These are phyloP conservation scores for Chimonanthus salicifolius DNA, from an alignment of 164 flowering plant species.

Conservation along the genomic window DNA sequence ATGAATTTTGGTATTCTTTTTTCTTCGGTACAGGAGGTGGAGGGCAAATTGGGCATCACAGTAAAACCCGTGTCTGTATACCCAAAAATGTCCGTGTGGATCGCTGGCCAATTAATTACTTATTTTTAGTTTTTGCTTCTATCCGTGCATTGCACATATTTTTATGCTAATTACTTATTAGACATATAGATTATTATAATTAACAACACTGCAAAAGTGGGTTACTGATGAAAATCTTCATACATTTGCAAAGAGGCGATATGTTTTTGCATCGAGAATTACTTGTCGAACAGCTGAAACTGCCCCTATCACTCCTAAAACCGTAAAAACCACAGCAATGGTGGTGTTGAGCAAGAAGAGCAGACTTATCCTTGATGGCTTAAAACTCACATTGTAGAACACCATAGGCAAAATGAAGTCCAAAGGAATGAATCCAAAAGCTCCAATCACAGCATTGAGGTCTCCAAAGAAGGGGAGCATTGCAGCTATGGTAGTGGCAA, in stretches of 20 bases:
- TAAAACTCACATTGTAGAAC: constrained; percentile 71
- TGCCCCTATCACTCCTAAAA: constrained; percentile 41
- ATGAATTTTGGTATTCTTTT: too few relatives aligned
- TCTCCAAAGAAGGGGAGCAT: constrained; percentile 97
- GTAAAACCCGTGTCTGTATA: too few relatives aligned
- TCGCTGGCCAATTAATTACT: too few relatives aligned
- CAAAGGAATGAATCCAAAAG: constrained; percentile 72
- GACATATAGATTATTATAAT: too few relatives aligned
- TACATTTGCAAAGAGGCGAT: constrained; percentile 58
- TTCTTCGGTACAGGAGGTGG: too few relatives aligned
- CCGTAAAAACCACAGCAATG: constrained; percentile 49
- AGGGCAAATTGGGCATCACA: too few relatives aligned
- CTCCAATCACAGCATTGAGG: constrained; percentile 68
- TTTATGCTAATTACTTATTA: too few relatives aligned
- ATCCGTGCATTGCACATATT: too few relatives aligned
- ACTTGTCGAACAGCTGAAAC: constrained; percentile 76
- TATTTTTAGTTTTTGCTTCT: too few relatives aligned
- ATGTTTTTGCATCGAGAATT: constrained; percentile 54
- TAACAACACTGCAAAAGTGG: too few relatives aligned
- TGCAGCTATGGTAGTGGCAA: constrained; percentile 59
- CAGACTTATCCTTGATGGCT: constrained; percentile 39
- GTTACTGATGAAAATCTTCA: constrained; percentile 10
- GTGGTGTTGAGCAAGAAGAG: constrained; percentile 52
- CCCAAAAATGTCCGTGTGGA: too few relatives aligned
- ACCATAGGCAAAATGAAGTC: constrained; percentile 71